These are phyloP conservation scores for Pyrenula aspistea DNA, from an alignment of 495 filamentous ascomycete species.

Conservation along the genomic window DNA sequence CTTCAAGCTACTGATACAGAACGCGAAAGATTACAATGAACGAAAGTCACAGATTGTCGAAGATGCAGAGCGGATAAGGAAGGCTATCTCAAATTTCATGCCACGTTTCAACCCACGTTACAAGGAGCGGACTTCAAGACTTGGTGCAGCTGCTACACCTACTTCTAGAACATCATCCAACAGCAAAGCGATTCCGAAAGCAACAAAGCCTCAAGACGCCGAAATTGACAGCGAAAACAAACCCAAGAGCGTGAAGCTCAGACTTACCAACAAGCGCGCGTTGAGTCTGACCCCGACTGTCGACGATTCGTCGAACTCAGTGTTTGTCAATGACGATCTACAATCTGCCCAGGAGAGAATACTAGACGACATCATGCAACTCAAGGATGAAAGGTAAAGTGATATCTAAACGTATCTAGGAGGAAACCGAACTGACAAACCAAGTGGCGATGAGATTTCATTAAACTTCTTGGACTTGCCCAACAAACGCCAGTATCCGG, in stretches of 20 bases:
- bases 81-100: conserved; percentile 66
- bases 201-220: background rate
- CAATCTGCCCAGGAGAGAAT: background rate
- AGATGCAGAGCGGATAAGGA: conserved; percentile 65
- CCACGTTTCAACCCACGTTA: conserved; percentile 64
- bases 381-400: conserved; percentile 48
- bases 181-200: background rate
- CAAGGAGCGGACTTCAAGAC: conserved; percentile 25
- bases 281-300: background rate
- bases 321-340: background rate
- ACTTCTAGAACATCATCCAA: background rate
- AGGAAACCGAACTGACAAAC: background rate
- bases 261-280: background rate
- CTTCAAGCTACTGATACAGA: conserved; percentile 64
- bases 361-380: conserved; percentile 40
- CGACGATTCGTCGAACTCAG: background rate
- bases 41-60: conserved; percentile 52
- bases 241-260: background rate
- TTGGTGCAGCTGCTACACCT: background rate
- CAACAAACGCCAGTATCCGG: conserved; percentile 35
- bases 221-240: background rate
- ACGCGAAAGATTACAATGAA: conserved; percentile 62
- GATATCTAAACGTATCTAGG: background rate
- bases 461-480: background rate
- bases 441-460: background rate